A percentile compares a stretch with the other conserved stretches of the same genome.
Evolutionary conservation across 179 eudicot species (phyloP).

Genomic region (Drosera spatulata): DNA sequence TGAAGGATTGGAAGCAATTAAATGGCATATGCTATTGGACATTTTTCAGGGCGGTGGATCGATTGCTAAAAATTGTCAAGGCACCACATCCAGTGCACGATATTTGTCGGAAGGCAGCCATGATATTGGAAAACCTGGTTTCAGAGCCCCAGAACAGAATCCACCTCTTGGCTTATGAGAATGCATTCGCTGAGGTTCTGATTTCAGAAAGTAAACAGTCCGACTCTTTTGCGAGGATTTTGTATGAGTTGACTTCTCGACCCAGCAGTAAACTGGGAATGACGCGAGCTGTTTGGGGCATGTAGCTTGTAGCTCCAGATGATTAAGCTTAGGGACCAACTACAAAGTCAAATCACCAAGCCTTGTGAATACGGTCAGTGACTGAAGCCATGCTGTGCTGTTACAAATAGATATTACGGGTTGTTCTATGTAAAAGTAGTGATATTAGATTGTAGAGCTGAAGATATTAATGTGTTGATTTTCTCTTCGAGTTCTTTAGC

Average conservation of each 20-base stretch:
- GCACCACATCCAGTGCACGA: slow-evolving; percentile 92
- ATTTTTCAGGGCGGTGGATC: slow-evolving; percentile 73
- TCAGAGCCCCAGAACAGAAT: slow-evolving; percentile 84
- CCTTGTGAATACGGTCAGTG: no score
- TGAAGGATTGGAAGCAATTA: not conserved
- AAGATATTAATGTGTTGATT: no score
- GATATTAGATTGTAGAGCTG: no score
- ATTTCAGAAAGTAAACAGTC: slow-evolving; percentile 74
- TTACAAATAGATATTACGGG: no score
- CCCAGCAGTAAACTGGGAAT: slow-evolving; percentile 63
- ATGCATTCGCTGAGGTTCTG: slow-evolving; percentile 81
- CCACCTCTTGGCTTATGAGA: slow-evolving; percentile 65
- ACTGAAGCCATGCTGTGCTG: no score
- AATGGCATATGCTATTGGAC: not conserved
- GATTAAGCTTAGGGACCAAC: no score
- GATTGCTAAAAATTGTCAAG: slow-evolving; percentile 70
- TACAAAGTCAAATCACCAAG: no score
- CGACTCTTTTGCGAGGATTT: slow-evolving; percentile 76
- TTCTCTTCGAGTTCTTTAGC: no score
- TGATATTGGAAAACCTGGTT: slow-evolving; percentile 73
- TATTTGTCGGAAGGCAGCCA: slow-evolving; percentile 78
- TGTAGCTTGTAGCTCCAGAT: slow-evolving; percentile 23
- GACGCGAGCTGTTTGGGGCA: slow-evolving; percentile 89
- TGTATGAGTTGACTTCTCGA: slow-evolving; percentile 77
- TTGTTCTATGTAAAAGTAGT: no score